Base-by-base conservation (phyloP, 148 eudicot species). In the Polygonum aviculare region DNA sequence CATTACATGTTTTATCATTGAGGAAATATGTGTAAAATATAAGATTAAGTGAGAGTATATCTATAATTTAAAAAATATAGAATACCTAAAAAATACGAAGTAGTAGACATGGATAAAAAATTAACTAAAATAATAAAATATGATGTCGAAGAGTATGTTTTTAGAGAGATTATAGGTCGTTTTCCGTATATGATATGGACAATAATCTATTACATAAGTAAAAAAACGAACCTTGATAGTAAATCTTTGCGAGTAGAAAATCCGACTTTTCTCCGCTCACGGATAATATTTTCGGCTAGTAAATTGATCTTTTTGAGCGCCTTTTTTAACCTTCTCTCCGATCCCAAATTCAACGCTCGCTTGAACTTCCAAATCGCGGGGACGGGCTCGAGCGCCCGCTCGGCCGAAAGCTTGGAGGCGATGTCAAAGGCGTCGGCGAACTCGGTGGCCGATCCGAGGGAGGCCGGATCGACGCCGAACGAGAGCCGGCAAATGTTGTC, bases 351-450 rank as follows among this genome's bases (percentile, higher is more conserved):
- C 4, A 89, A 12, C 14, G 78, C 0, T 52, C 85, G 65, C 67
- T 87, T 86, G 48, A 76, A 33, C 78, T 82, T 84, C 93, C 93
- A 89, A 7, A 84, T 50, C 21, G 83, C 12, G 21, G 85, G 80
- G 19, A 82, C 75, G 6, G 76, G 74, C 12, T 71, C 33, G 5
- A 84, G 38, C 10, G 87, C 89, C 50, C 93, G 82, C 76, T 83
- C 82, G 0, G 90, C 86, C 0, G 89, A 87, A 10, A 87, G 59
- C 21, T 54, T 78, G 0, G 90, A 81, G 2, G 93, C 93, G 0
- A 78, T 39, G 18, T 89, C 89, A 31, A 89, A 89, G 0, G 86
- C 90, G 72, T 74, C 80, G 4, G 81, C 80, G 2, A 89, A 84
- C 55, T 85, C 87, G 6, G 83, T 82, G 1, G 74, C 36, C 22